phyloP scores from a whole-genome alignment of 2,329 filamentous ascomycete genomes.

The Tolypocladium album region DNA sequence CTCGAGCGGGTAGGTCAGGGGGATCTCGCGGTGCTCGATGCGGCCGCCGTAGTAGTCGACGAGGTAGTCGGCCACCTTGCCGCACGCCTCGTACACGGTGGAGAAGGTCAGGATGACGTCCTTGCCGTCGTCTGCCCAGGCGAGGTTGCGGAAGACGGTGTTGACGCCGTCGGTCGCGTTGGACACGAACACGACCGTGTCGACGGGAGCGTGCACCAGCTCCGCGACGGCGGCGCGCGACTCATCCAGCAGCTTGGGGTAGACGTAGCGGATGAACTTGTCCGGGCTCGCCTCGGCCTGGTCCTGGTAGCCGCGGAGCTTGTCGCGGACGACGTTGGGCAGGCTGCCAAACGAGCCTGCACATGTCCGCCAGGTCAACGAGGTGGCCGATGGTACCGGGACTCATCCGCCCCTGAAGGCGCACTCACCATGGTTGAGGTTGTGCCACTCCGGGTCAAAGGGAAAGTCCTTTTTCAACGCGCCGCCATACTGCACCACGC shows the following conservation, averaged over 20 bases:
- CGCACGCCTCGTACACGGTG: conserved; percentile 69
- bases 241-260: conserved; percentile 50
- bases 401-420: neutral
- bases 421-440: conserved; percentile 64
- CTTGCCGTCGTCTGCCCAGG: conserved; percentile 55
- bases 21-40: conserved; percentile 41
- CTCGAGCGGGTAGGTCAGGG: conserved; percentile 56
- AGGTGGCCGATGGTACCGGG: neutral
- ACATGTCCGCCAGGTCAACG: neutral
- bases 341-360: conserved; percentile 71
- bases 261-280: conserved; percentile 61
- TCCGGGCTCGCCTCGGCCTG: conserved; percentile 60
- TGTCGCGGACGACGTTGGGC: conserved; percentile 49
- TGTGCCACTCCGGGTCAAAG: conserved; percentile 56
- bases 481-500: conserved; percentile 18
- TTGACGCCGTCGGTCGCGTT: conserved; percentile 77
- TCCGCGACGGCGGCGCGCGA: conserved; percentile 57
- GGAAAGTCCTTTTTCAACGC: conserved; percentile 52
- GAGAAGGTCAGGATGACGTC: conserved; percentile 74
- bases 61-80: conserved; percentile 60
- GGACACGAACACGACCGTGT: conserved; percentile 63
- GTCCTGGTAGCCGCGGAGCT: conserved; percentile 55
- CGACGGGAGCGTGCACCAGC: conserved; percentile 53
- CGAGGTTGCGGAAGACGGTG: conserved; percentile 66
- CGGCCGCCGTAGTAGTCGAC: conserved; percentile 49